phyloP scores from a whole-genome alignment of 768 basidiomycete species.

The Termitomyces sp. region DNA sequence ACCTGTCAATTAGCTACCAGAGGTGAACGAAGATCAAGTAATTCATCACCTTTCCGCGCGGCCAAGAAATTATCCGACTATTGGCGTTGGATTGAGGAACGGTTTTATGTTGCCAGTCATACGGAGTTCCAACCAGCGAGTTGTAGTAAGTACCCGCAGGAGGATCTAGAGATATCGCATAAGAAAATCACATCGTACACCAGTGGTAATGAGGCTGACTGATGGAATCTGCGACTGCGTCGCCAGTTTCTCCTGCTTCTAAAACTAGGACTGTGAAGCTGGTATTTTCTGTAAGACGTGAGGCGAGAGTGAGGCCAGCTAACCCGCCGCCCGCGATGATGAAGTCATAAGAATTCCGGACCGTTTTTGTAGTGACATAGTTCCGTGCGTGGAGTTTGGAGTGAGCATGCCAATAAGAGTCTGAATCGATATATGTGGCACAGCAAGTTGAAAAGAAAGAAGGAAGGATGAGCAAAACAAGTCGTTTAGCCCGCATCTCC shows the following conservation, averaged over 20 bases:
- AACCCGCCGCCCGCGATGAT: conserved; percentile 29
- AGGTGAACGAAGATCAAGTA: not conserved
- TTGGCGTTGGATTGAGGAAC: conserved; percentile 37
- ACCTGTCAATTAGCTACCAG: not conserved
- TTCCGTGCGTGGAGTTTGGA: conserved; percentile 7
- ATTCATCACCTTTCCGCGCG: conserved; percentile 48
- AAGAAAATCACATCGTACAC: not conserved
- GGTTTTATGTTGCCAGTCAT: conserved; percentile 54
- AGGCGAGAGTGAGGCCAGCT: conserved; percentile 31
- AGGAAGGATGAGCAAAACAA: not conserved
- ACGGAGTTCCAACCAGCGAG: conserved; percentile 37
- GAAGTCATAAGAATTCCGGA: conserved; percentile 26
- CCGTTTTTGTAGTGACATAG: conserved; percentile 8
- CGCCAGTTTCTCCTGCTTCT: conserved; percentile 41
- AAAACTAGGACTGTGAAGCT: conserved; percentile 30
- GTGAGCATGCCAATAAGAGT: not conserved
- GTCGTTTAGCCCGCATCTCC: conserved; percentile 9
- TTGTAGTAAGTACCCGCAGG: conserved; percentile 49
- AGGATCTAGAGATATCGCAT: conserved; percentile 26
- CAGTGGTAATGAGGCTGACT: conserved; percentile 19
- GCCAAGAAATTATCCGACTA: conserved; percentile 44
- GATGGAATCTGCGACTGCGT: conserved; percentile 26
- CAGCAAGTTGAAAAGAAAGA: conserved; percentile 5
- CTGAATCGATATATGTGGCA: not conserved
- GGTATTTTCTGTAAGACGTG: conserved; percentile 28